A percentile compares a stretch with the other conserved stretches of the same genome.
Evolutionary conservation across 2,329 filamentous ascomycete species (phyloP).

Genomic region (Curvularia sp.): DNA sequence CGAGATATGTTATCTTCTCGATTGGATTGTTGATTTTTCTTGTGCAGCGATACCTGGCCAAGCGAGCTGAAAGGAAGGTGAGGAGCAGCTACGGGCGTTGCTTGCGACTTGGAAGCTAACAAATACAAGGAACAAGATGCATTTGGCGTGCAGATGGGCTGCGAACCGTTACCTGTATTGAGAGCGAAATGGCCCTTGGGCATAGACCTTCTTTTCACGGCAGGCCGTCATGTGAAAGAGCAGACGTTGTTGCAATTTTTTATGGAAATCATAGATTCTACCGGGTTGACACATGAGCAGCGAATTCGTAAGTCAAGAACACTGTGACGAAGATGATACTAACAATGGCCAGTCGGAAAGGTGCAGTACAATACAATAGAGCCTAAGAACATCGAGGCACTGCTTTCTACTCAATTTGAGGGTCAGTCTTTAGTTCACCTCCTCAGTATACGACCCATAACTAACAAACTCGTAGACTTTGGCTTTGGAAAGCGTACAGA

Average conservation of each 20-base stretch:
- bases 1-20: background rate
- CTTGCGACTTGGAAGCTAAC: background rate
- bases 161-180: background rate
- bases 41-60: background rate
- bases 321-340: background rate
- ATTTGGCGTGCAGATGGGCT: background rate
- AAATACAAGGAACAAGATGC: background rate
- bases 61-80: background rate
- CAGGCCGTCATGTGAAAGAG: background rate
- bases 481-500: conserved; percentile 8
- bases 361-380: conserved; percentile 1
- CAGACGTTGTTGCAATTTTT: conserved; percentile 2
- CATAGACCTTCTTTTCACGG: background rate
- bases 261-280: background rate
- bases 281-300: conserved; percentile 2
- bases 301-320: background rate
- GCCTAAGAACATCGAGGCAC: background rate
- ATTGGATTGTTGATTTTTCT: background rate
- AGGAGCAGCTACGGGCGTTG: background rate
- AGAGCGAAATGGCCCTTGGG: background rate
- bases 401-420: conserved; percentile 1
- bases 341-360: background rate
- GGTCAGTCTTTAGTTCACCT: background rate
- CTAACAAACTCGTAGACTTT: conserved; percentile 9
- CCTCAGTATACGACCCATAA: background rate